Evolutionary conservation across 1,139 yeast genomes (phyloP).

Genomic region (Scheffersomyces illinoinensis): DNA sequence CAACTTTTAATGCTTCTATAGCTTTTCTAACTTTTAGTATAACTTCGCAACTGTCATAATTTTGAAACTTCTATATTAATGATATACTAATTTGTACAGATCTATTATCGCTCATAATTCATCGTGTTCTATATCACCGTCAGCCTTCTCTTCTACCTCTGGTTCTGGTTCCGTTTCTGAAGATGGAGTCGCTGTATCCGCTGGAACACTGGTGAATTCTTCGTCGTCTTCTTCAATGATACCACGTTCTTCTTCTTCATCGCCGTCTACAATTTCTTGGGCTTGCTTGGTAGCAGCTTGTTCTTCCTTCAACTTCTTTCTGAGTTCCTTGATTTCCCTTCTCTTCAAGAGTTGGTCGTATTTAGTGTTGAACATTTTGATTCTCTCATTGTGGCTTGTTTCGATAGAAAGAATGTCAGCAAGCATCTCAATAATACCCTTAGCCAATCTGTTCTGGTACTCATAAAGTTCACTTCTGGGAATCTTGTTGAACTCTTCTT

Average conservation of each 20-base stretch:
- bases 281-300: slow-evolving; percentile 19
- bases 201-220: slow-evolving; percentile 2
- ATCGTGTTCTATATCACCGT: not conserved
- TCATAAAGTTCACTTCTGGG: slow-evolving; percentile 37
- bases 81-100: not conserved
- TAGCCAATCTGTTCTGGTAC: slow-evolving; percentile 32
- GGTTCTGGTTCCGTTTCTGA: slow-evolving; percentile 12
- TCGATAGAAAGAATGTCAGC: slow-evolving; percentile 35
- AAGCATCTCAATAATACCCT: slow-evolving; percentile 35
- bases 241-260: slow-evolving; percentile 3
- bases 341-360: slow-evolving; percentile 35
- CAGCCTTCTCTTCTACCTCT: slow-evolving; percentile 5
- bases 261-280: slow-evolving; percentile 19
- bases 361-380: slow-evolving; percentile 35
- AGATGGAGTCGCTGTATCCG: slow-evolving; percentile 7
- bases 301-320: slow-evolving; percentile 32
- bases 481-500: slow-evolving; percentile 24
- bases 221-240: slow-evolving; percentile 8
- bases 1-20: not conserved
- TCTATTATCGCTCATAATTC: not conserved
- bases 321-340: slow-evolving; percentile 35
- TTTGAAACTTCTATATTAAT: not conserved
- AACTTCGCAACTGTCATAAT: not conserved
- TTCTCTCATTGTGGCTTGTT: slow-evolving; percentile 41
- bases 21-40: not conserved